Percentiles rank a stretch among this genome's conserved stretches.
phyloP scores from a whole-genome alignment of 257 asterid species.

The Capsicum baccatum region DNA sequence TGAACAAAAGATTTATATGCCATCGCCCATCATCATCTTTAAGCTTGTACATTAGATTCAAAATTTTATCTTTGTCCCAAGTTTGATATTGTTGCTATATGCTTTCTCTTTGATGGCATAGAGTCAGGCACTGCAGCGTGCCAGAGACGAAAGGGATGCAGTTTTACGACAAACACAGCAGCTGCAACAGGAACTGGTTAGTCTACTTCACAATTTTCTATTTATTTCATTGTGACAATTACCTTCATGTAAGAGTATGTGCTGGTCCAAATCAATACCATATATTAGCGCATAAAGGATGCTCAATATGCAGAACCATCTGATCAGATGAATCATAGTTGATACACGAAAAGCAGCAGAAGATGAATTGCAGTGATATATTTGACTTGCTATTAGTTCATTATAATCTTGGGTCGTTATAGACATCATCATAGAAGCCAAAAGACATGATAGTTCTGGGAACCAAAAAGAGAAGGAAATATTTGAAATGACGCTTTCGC shows the following conservation, averaged over 20 bases:
- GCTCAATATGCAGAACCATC: not conserved
- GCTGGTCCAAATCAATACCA: not conserved
- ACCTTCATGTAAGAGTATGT: not conserved
- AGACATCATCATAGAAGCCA: not conserved
- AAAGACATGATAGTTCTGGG: not conserved
- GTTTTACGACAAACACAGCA: conserved; percentile 48
- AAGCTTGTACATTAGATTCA: not conserved
- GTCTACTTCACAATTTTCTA: conserved; percentile 27
- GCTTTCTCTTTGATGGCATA: conserved; percentile 24
- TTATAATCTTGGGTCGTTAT: conserved; percentile 17
- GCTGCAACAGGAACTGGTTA: conserved; percentile 57
- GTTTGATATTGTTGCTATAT: not conserved
- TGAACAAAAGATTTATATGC: not conserved
- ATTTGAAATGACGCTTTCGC: not conserved
- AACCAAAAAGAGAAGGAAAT: not conserved
- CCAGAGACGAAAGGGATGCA: conserved; percentile 54
- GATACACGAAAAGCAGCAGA: not conserved
- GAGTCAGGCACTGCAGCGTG: conserved; percentile 47
- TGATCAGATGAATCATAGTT: conserved; percentile 14
- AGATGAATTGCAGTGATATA: not conserved
- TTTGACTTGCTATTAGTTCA: conserved; percentile 5
- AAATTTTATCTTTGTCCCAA: not conserved
- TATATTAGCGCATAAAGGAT: not conserved
- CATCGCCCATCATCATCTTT: not conserved
- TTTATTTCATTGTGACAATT: not conserved